A percentile compares a stretch with the other conserved stretches of the same genome.
These are phyloP conservation scores for Zelopaecilomyces penicillatus DNA, from an alignment of 2,329 filamentous ascomycete genomes.

Conservation along the genomic window DNA sequence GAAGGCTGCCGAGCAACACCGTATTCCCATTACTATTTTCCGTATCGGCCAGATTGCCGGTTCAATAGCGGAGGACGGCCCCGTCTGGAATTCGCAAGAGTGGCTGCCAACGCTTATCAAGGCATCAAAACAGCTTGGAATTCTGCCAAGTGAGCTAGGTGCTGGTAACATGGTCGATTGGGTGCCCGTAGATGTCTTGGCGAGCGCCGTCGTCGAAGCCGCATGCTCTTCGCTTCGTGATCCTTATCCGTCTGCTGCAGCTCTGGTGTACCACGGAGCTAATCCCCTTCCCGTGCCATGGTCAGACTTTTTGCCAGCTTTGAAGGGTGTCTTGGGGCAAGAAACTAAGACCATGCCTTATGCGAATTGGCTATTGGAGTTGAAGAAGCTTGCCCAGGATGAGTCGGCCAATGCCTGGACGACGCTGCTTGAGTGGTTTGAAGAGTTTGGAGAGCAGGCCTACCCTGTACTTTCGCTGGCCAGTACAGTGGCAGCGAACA, in stretches of 20 bases:
- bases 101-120: neutral
- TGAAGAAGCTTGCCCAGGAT: neutral
- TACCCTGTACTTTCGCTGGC: too few species aligned
- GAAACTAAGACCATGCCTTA: neutral
- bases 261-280: neutral
- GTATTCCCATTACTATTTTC: neutral
- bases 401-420: too few species aligned
- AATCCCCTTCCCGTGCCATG: neutral
- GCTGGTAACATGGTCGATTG: neutral
- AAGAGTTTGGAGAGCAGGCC: too few species aligned
- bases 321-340: neutral
- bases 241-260: neutral
- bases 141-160: neutral
- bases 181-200: neutral
- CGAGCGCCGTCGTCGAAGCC: neutral
- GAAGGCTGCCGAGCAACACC: neutral
- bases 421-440: too few species aligned
- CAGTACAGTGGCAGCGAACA: too few species aligned
- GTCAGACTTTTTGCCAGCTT: neutral
- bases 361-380: neutral
- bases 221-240: neutral
- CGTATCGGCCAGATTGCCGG: neutral
- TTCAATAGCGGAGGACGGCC: neutral
- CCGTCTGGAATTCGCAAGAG: neutral
- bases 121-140: neutral